Base-by-base conservation (phyloP, 176 grass and related monocot species). In the Oryza meridionalis region DNA sequence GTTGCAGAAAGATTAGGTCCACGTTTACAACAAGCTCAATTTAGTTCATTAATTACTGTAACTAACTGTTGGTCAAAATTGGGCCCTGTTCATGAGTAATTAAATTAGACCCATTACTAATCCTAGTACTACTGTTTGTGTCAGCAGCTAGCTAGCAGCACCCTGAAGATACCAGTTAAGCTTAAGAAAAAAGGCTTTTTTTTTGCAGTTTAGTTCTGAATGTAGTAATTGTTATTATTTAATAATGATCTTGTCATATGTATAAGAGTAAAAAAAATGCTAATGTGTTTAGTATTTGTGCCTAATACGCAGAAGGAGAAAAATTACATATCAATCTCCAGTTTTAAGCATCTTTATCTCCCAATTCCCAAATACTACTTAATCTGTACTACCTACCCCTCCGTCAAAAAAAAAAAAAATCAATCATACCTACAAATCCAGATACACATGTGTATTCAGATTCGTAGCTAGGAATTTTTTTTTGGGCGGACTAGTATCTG, bases 1-100 rank as follows among this genome's bases (percentile, higher is more conserved):
- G 58, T 62, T 62, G 7, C 21, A 62, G 58, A 67, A 47, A 47
- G 37, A 47, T n/a, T 14, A 70, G 11, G 67, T 75, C 82, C 87
- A 89, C 87, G 82, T 89, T 89, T 89, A 85, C 50, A 81, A 81
- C 77, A 85, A 70, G 87, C n/a, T 6, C 70, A 25, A 55, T 21
- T 81, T 67, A 40, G 32, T 32, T 37, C 21, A 17, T 62, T 62
- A n/a, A n/a, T 62, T 62, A 62, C 58, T 5, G 38, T 37, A 43
- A 37, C 80, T 55, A 47, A 53, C 50, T 88, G 86, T 83, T 83
- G 78, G 74, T 81, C 80, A 13, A 55, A 53, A 77, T 33, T n/a
- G 22, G 86, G 72, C 53, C 29, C 46, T 77, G 38, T 53, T 59
- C 2, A 59, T 7, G 21, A 62, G 58, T 62, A 10, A 43, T 11